These are phyloP conservation scores for Herpetomonas tarakana DNA, from an alignment of 208 protist species.

Conservation along the genomic window DNA sequence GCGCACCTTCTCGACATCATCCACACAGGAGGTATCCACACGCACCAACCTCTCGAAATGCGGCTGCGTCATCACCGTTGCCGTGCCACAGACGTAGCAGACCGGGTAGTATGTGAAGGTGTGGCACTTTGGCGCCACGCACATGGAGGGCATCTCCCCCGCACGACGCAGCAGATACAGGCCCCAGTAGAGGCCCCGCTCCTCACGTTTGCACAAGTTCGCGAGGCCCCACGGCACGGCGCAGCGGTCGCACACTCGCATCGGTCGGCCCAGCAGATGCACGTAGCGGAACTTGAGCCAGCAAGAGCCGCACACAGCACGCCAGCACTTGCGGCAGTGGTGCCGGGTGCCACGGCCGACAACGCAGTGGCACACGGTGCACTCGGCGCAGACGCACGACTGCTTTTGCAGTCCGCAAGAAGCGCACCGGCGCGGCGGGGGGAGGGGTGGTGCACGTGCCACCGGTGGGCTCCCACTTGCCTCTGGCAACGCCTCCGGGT, in stretches of 20 bases:
- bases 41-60: conserved; percentile 56
- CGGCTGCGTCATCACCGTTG: conserved; percentile 61
- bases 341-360: conserved; percentile 37
- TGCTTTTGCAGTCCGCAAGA: conserved; percentile 42
- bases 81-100: conserved; percentile 49
- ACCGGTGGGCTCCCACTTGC: conserved; percentile 13
- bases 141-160: conserved; percentile 55
- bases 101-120: conserved; percentile 33
- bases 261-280: conserved; percentile 34
- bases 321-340: conserved; percentile 78
- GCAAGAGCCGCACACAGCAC: conserved; percentile 53
- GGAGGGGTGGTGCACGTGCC: conserved; percentile 25
- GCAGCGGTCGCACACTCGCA: conserved; percentile 59
- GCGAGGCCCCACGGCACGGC: conserved; percentile 53
- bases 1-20: conserved; percentile 12
- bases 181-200: conserved; percentile 51
- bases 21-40: neutral
- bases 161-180: conserved; percentile 58
- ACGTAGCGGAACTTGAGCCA: conserved; percentile 44
- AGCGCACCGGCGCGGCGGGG: conserved; percentile 30
- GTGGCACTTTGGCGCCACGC: conserved; percentile 44
- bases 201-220: conserved; percentile 30
- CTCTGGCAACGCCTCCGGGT: neutral
- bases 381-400: conserved; percentile 46
- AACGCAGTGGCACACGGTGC: conserved; percentile 29